Conservation (phyloP, 2,329 filamentous ascomycete species). For the Coniella vitis region DNA sequence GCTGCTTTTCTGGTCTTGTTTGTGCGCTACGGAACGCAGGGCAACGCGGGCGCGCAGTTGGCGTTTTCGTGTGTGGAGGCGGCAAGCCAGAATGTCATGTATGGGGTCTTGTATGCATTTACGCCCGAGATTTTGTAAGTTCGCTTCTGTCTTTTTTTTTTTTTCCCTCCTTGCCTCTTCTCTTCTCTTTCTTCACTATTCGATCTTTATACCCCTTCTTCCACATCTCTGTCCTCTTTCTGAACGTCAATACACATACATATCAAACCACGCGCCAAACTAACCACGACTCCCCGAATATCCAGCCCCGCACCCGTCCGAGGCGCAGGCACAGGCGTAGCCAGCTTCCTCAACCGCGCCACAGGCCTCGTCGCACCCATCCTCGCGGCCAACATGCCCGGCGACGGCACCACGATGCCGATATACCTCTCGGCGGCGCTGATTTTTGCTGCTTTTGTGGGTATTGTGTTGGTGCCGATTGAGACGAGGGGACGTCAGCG, state of each 20-base stretch:
- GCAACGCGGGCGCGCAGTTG: constrained; percentile 45
- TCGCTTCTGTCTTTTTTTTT: not conserved
- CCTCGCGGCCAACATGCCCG: constrained; percentile 54
- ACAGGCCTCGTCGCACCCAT: constrained; percentile 63
- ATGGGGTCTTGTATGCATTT: constrained; percentile 69
- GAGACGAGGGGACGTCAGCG: constrained; percentile 55
- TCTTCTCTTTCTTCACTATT: not conserved
- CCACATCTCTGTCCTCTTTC: too few relatives aligned
- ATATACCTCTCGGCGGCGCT: constrained; percentile 51
- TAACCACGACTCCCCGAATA: too few relatives aligned
- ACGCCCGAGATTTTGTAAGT: constrained; percentile 63
- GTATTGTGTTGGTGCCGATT: constrained; percentile 54
- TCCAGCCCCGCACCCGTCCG: constrained; percentile 55
- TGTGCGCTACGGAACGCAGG: constrained; percentile 50
- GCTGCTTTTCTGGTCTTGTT: constrained; percentile 65
- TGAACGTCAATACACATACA: too few relatives aligned
- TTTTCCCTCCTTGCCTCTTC: too few relatives aligned
- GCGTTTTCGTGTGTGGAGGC: constrained; percentile 61
- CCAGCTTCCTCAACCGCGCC: constrained; percentile 63
- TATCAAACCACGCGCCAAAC: too few relatives aligned
- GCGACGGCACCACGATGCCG: constrained; percentile 49
- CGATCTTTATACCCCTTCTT: too few relatives aligned
- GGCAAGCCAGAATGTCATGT: constrained; percentile 71
- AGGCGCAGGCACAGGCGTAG: constrained; percentile 66
- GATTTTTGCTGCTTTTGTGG: constrained; percentile 53